Evolutionary conservation across 495 filamentous ascomycete species (phyloP).

Genomic region (Pyrenula aspistea): DNA sequence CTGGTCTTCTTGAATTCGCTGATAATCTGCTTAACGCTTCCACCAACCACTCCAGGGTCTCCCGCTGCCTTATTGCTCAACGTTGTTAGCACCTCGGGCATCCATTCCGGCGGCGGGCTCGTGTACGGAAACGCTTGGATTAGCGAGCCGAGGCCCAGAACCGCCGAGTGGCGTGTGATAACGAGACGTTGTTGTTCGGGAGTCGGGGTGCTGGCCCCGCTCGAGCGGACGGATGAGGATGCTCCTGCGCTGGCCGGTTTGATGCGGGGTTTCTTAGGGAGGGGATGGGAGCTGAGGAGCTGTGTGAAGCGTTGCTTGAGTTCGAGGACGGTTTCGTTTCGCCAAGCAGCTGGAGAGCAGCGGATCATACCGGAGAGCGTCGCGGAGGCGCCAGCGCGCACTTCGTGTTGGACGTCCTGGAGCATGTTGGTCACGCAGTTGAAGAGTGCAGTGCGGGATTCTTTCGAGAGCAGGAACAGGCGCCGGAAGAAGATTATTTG

Average conservation of each 20-base stretch:
- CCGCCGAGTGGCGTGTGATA: conserved; percentile 76
- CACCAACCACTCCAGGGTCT: conserved; percentile 87
- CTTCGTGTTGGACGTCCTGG: conserved; percentile 82
- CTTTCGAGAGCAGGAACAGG: conserved; percentile 75
- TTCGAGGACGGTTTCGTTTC: conserved; percentile 58
- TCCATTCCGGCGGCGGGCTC: conserved; percentile 84
- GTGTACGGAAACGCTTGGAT: conserved; percentile 96
- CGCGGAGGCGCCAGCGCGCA: conserved; percentile 80
- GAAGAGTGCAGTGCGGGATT: conserved; percentile 70
- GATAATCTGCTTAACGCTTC: conserved; percentile 91
- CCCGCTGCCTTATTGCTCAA: conserved; percentile 74
- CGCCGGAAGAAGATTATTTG: conserved; percentile 98
- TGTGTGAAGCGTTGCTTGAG: conserved; percentile 70
- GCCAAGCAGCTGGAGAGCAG: conserved; percentile 78
- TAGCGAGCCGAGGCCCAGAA: conserved; percentile 80
- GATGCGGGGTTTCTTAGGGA: conserved; percentile 56
- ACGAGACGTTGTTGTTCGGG: conserved; percentile 74
- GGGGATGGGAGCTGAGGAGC: conserved; percentile 65
- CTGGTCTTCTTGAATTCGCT: conserved; percentile 99
- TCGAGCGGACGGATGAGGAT: conserved; percentile 31
- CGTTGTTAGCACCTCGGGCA: conserved; percentile 83
- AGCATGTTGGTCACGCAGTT: conserved; percentile 90
- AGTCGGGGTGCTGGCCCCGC: conserved; percentile 62
- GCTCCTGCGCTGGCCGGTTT: conserved; percentile 21
- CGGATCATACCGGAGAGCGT: conserved; percentile 96